phyloP scores from a whole-genome alignment of 2,329 filamentous ascomycete genomes.

The Botryotinia narcissicola region DNA sequence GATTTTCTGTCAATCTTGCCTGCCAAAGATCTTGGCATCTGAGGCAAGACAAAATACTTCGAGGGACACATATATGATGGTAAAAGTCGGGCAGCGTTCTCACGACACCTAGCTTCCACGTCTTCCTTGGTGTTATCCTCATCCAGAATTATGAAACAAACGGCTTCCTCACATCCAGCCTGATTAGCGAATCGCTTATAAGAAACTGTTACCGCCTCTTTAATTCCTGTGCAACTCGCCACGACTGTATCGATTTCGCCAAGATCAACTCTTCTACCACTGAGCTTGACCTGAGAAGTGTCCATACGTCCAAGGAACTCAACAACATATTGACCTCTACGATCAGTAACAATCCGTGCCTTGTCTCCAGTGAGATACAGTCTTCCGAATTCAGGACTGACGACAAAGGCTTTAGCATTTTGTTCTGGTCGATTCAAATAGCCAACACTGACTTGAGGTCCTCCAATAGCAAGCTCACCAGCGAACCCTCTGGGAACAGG shows the following conservation, averaged over 20 bases:
- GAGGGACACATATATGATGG: constrained; percentile 10
- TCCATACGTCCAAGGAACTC: constrained; percentile 62
- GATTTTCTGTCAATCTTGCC: constrained; percentile 16
- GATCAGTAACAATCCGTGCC: constrained; percentile 52
- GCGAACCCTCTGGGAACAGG: constrained; percentile 18
- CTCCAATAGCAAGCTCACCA: constrained; percentile 25
- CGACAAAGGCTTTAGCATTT: constrained; percentile 23
- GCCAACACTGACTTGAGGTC: constrained; percentile 21
- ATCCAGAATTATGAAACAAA: constrained; percentile 7
- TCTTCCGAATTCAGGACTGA: constrained; percentile 21
- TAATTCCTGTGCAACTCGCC: background rate
- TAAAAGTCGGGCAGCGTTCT: background rate
- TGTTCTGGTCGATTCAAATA: constrained; percentile 22
- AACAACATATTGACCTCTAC: constrained; percentile 44
- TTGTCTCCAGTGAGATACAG: constrained; percentile 48
- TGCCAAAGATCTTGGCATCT: constrained; percentile 14
- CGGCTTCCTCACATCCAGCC: constrained; percentile 10
- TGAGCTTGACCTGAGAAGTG: constrained; percentile 60
- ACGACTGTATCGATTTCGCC: constrained; percentile 50
- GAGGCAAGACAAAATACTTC: background rate
- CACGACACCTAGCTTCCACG: background rate
- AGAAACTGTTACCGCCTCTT: constrained; percentile 15
- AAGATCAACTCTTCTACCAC: constrained; percentile 62
- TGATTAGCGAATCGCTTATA: constrained; percentile 11
- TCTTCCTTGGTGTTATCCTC: background rate